Percentiles rank a stretch among this genome's conserved stretches.
Evolutionary conservation across 192 early-diverging fungal species (phyloP).

Genomic region (Neocallimastix lanati): DNA sequence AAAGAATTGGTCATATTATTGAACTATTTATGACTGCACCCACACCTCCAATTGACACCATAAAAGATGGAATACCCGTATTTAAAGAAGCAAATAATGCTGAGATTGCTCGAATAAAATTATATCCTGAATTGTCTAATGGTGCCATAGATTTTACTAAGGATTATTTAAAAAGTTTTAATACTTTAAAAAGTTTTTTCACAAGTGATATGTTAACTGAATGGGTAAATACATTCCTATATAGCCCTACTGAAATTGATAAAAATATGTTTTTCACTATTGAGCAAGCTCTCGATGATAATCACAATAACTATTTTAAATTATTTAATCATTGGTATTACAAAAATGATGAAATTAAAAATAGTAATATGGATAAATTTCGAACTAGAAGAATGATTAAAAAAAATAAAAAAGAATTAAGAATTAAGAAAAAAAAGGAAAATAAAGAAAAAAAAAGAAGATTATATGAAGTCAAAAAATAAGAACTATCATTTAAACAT

Average conservation of each 20-base stretch:
- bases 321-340: no score
- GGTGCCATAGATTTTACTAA: neutral
- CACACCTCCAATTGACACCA: neutral
- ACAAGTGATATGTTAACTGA: neutral
- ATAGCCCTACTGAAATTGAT: neutral
- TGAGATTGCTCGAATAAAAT: neutral
- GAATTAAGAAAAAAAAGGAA: no score
- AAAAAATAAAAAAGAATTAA: no score
- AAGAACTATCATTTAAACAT: no score
- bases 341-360: no score
- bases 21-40: neutral
- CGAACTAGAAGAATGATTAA: no score
- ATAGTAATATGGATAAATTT: no score
- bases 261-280: neutral
- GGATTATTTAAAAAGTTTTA: neutral
- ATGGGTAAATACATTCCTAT: neutral
- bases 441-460: no score
- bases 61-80: neutral
- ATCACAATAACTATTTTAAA: neutral
- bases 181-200: neutral
- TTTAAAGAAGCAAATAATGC: neutral
- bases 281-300: neutral
- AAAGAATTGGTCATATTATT: neutral
- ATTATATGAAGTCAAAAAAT: no score
- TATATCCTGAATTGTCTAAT: neutral